Conservation (phyloP, 257 asterid species). For the Ehretia macrophylla region DNA sequence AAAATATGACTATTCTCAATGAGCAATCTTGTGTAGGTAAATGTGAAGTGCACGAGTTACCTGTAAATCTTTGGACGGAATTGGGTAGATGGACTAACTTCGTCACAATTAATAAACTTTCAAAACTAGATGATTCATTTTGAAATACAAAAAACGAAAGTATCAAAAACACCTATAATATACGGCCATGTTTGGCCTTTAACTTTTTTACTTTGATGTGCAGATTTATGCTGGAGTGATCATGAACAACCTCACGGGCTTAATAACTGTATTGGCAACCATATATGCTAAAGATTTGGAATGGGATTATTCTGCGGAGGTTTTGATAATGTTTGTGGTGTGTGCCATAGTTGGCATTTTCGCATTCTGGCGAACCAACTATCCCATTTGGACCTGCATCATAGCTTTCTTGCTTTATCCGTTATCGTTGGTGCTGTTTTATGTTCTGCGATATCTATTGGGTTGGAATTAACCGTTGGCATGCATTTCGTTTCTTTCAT, state of each 20-base stretch:
- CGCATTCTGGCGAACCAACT: constrained; percentile 24
- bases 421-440: constrained; percentile 24
- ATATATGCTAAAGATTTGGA: constrained; percentile 24
- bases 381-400: constrained; percentile 38
- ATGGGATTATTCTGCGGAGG: constrained; percentile 42
- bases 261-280: constrained; percentile 25
- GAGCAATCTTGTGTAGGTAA: no score
- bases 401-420: constrained; percentile 30
- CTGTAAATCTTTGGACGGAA: no score
- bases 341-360: constrained; percentile 29
- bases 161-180: no score
- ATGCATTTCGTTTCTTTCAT: not conserved
- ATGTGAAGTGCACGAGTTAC: no score
- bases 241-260: constrained; percentile 38
- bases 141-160: no score
- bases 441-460: constrained; percentile 17
- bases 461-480: constrained; percentile 17
- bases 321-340: constrained; percentile 26
- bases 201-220: constrained; percentile 7
- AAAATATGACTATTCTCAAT: no score
- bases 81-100: no score
- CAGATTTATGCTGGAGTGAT: constrained; percentile 45
- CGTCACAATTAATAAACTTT: no score
- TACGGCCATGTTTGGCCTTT: no score
- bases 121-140: no score